Conservation (phyloP, 768 basidiomycete species). For the Lactarius sp. region DNA sequence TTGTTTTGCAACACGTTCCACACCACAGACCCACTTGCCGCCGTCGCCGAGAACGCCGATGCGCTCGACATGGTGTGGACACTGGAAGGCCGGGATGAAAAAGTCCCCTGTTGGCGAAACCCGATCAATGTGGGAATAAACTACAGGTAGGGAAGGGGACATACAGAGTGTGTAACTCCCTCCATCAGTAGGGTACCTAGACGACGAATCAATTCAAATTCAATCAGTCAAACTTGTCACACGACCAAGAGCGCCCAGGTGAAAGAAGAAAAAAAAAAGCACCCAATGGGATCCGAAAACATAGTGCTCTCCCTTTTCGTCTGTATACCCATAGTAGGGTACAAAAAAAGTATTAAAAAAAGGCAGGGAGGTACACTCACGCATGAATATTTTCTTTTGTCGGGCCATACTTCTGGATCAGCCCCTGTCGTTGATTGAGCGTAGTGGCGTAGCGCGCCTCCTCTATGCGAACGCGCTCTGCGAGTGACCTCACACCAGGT, state of each 20-base stretch:
- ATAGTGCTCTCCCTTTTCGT: background rate
- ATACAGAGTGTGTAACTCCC: slow-evolving; percentile 10
- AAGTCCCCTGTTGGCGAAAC: slow-evolving; percentile 40
- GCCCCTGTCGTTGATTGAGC: background rate
- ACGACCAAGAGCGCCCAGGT: background rate
- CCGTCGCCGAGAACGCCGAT: slow-evolving; percentile 50
- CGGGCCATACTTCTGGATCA: slow-evolving; percentile 11
- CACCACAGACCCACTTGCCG: slow-evolving; percentile 51
- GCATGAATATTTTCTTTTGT: background rate
- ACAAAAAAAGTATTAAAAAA: no score
- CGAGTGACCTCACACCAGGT: background rate
- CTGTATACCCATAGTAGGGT: no score
- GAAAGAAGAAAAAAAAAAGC: background rate
- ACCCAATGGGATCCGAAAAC: background rate
- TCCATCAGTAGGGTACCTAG: background rate
- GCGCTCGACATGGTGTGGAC: slow-evolving; percentile 46
- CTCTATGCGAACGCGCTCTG: background rate
- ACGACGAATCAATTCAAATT: background rate
- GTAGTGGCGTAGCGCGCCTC: slow-evolving; percentile 3
- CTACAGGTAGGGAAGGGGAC: no score
- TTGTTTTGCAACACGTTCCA: slow-evolving; percentile 44
- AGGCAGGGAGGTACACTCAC: background rate
- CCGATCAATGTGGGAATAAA: background rate
- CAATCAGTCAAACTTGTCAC: background rate
- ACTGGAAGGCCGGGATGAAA: slow-evolving; percentile 45